Evolutionary conservation across 129 eudicot genomes (phyloP), one percentile per base, ranked within the genome.

Genomic region (Flaveria ramosissima): DNA sequence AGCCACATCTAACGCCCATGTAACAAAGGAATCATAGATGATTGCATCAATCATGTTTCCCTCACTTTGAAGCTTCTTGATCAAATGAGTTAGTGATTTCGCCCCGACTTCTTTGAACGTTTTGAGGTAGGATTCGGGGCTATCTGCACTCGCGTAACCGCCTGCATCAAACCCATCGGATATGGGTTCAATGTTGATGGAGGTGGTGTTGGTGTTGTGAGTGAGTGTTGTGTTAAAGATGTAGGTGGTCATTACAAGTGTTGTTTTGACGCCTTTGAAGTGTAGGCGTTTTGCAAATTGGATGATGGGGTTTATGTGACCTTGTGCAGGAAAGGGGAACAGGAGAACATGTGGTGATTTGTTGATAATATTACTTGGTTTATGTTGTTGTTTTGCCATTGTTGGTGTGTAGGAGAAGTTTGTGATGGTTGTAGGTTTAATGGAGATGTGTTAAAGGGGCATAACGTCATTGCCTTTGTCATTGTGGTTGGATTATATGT

Each of bases 251-350:
- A 78, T 74, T 16, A 85, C 10, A 8, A 88, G 56, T 12, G 92
- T 83, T 24, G 76, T 61, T 66, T 62, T 60, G 2, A 85, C 55
- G 11, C 75, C 85, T 70, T 78, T 85, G n/a, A 83, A 73, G 45
- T 60, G 56, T 4, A 86, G 50, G 15, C 83, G 78, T 60, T 82
- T 85, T 68, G 80, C 79, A 42, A 85, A 76, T 41, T 82, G 86
- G 46, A 82, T 24, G 23, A 79, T 2, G 19, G 89, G 89, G 59
- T 82, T 85, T 52, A 85, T 69, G 62, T 85, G 89, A 20, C 89
- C 86, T 85, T 85, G 85, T 56, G 66, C 16, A 21, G 89, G 79
- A 56, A 71, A 85, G 15, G 89, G 83, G 68, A 85, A 12, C 5
- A 82, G 82, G 9, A 78, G 24, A 39, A 85, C 74, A 19, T 79